These are phyloP conservation scores for Wallemia mellicola DNA, from an alignment of 1,284 basidiomycete species.

Conservation along the genomic window DNA sequence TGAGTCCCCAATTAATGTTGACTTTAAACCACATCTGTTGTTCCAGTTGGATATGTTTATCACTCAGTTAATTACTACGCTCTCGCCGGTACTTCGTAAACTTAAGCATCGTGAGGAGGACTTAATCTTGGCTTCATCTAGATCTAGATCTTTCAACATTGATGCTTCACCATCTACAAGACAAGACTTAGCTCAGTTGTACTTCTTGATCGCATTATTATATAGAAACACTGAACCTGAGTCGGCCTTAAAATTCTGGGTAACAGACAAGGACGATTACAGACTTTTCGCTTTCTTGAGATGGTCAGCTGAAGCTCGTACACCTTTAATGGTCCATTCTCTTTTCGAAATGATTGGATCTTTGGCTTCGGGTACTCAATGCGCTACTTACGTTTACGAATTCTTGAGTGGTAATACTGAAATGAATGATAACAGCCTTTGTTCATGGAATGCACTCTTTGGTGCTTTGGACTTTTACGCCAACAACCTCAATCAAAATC, in stretches of 20 bases:
- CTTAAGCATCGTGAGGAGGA: conserved; percentile 79
- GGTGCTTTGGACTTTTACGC: conserved; percentile 26
- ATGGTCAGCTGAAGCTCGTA: conserved; percentile 49
- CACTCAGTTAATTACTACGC: conserved; percentile 39
- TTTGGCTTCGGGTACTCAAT: conserved; percentile 51
- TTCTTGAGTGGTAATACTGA: conserved; percentile 33
- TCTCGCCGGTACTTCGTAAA: conserved; percentile 59
- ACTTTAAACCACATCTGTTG: conserved; percentile 34
- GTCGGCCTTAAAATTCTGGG: conserved; percentile 56
- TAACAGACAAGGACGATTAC: conserved; percentile 25
- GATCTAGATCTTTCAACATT: conserved; percentile 10
- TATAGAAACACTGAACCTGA: conserved; percentile 45
- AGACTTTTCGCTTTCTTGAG: conserved; percentile 50
- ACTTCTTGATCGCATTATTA: conserved; percentile 48
- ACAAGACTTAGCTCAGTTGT: conserved; percentile 56
- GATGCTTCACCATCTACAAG: conserved; percentile 23
- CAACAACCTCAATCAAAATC: conserved; percentile 10
- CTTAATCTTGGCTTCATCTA: conserved; percentile 26
- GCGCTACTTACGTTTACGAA: conserved; percentile 55
- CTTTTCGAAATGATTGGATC: conserved; percentile 66
- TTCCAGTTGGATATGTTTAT: conserved; percentile 39
- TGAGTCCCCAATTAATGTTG: conserved; percentile 28
- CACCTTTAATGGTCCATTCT: conserved; percentile 38
- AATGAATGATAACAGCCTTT: conserved; percentile 8
- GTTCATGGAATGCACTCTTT: conserved; percentile 24